Evolutionary conservation across 495 filamentous ascomycete species (phyloP), one percentile per base, ranked within the genome.

Genomic region (Aspergillus indologenus): DNA sequence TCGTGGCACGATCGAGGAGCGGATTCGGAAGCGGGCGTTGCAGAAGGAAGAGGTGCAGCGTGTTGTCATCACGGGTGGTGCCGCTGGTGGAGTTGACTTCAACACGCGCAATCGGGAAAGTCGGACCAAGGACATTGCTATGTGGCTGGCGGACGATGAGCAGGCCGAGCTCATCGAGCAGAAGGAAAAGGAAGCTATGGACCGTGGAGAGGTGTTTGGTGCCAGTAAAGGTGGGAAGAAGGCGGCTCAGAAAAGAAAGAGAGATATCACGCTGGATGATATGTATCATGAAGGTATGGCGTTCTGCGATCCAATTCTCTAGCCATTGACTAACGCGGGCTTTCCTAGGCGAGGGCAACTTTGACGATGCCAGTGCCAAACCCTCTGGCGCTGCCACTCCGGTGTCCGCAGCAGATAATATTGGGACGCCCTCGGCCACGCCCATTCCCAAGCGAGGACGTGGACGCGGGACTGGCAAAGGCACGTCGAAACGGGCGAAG

Each of bases 31-130:
- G 83, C 89, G 94, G 23, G 94, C 94, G 31, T 77, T 96, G 71
- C 94, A 99, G 73, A 99, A 99, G 75, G 95, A 99, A 76, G 94
- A 99, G 71, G 94, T 99, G 62, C 94, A 99, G 73, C 89, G 94
- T 24, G 94, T 99, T 29, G 94, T 99, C 71, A 99, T 99, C 66
- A 90, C 91, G 24, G 92, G 92, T 58, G 92, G 91, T 44, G 89
- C 86, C 44, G 84, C 88, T 45, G 81, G 86, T 52, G 87, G 87
- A 57, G 92, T 96, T 45, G 92, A 97, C 75, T 97, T 97, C 79
- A 96, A 92, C 69, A 93, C 91, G 18, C 85, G 92, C 61, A 85
- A 87, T 61, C 85, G 90, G 51, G 92, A 96, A 72, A 96, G 92
- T 72, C 85, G 91, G 40, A 94, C 91, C 60, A 95, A 95, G 75